Conservation (phyloP, 1,139 yeast species). For the Scheffersomyces segobiensis region DNA sequence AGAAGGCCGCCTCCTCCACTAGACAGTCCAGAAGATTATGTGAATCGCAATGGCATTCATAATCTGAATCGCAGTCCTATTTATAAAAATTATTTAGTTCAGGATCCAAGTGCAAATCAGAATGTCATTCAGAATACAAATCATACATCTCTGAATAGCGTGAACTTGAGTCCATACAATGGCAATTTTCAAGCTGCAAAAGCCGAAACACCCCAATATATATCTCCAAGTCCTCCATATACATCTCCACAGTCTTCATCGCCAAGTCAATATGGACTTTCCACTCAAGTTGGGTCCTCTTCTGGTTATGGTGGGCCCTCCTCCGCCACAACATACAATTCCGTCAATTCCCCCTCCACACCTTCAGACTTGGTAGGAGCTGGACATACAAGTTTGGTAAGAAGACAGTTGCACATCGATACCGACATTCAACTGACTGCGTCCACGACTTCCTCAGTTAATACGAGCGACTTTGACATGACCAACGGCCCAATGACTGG, state of each 20-base stretch:
- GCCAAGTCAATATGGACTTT: not conserved
- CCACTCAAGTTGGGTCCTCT: not conserved
- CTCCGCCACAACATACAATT: not conserved
- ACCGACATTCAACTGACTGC: not conserved
- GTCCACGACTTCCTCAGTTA: not conserved
- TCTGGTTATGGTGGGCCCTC: not conserved
- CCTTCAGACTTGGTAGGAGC: not conserved
- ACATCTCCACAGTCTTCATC: not conserved
- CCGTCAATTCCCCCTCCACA: not conserved
- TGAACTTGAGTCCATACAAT: not conserved
- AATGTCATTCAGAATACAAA: not conserved
- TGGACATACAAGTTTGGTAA: not conserved
- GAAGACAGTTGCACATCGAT: not conserved
- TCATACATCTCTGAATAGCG: not conserved
- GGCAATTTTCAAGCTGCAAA: not conserved
- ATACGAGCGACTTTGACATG: not conserved
- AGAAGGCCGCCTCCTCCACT: not conserved
- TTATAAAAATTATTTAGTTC: not conserved
- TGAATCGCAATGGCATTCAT: not conserved
- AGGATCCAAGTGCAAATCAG: not conserved
- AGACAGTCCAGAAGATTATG: not conserved
- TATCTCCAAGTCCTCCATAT: not conserved
- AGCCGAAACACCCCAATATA: not conserved
- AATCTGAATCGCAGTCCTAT: not conserved
- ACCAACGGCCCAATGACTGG: slow-evolving; percentile 4